phyloP scores from a whole-genome alignment of 2,329 filamentous ascomycete genomes.

The Cytospora piceicola region DNA sequence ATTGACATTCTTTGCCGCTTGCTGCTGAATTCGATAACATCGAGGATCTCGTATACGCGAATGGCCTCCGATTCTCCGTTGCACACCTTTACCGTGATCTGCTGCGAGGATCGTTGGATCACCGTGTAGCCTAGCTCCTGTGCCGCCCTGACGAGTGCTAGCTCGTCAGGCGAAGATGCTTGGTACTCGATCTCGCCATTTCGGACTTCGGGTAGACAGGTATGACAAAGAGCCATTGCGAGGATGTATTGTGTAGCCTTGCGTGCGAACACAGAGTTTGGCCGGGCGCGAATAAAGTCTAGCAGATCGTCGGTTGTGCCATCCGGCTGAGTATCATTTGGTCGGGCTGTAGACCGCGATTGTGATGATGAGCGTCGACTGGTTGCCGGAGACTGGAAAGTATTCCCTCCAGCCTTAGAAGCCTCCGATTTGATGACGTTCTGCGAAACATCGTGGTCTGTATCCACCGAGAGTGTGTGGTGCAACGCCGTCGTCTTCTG shows the following conservation, averaged over 20 bases:
- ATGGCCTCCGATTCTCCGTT: conserved; percentile 42
- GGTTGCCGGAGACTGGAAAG: conserved; percentile 37
- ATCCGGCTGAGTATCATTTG: conserved; percentile 57
- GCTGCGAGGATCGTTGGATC: conserved; percentile 71
- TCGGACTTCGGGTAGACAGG: conserved; percentile 80
- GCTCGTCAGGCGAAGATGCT: conserved; percentile 86
- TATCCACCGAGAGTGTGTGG: conserved; percentile 34
- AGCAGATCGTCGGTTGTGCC: conserved; percentile 74
- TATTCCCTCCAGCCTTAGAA: conserved; percentile 16
- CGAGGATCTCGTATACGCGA: conserved; percentile 74
- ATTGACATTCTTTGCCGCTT: conserved; percentile 90
- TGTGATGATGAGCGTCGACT: conserved; percentile 53
- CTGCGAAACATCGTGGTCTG: conserved; percentile 1
- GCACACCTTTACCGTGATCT: conserved; percentile 59
- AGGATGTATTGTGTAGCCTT: conserved; percentile 84
- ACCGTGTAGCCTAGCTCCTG: conserved; percentile 83
- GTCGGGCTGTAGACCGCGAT: conserved; percentile 53
- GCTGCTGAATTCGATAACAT: conserved; percentile 90
- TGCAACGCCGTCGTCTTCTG: conserved; percentile 34
- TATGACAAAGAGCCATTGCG: conserved; percentile 85
- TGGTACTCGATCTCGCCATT: conserved; percentile 71
- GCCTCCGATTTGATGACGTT: conserved; percentile 31
- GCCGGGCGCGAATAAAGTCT: conserved; percentile 74
- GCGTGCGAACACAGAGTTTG: conserved; percentile 75
- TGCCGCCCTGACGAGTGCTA: conserved; percentile 82